Conservation (phyloP, 306 rosid genomes). For the Cucurbita moschata region DNA sequence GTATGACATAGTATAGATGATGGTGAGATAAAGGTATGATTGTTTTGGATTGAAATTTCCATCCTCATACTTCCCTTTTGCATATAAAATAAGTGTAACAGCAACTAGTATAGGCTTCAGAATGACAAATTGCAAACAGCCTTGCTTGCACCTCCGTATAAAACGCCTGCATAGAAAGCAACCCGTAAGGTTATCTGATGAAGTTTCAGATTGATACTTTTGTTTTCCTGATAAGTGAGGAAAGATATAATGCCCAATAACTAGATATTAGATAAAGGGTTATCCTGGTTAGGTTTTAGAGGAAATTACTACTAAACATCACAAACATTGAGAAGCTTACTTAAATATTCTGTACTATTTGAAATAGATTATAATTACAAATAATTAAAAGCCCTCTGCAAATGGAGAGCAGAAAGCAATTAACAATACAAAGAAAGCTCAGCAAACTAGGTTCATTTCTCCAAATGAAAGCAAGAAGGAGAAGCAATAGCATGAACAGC, state of each 20-base stretch:
- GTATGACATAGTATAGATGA: slow-evolving; percentile 76
- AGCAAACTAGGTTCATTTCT: not conserved
- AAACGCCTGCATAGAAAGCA: slow-evolving; percentile 59
- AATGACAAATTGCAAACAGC: slow-evolving; percentile 92
- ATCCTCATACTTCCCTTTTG: slow-evolving; percentile 73
- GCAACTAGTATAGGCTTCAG: slow-evolving; percentile 85
- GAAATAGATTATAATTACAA: not conserved
- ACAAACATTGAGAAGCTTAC: not conserved
- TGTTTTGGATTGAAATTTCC: slow-evolving; percentile 85
- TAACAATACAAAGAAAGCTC: not conserved
- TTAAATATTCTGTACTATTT: not conserved
- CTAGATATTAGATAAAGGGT: not conserved
- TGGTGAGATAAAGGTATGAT: slow-evolving; percentile 84
- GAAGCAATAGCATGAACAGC: not conserved
- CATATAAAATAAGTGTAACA: slow-evolving; percentile 73
- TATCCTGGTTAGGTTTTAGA: not conserved
- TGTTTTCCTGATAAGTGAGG: no score
- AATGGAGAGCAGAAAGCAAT: not conserved
- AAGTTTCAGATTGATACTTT: not conserved
- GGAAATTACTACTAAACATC: not conserved
- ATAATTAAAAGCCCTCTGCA: not conserved
- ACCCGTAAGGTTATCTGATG: not conserved
- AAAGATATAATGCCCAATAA: not conserved
- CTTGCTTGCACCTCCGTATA: slow-evolving; percentile 97
- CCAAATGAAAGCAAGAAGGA: not conserved